Evolutionary conservation across 2,329 filamentous ascomycete species (phyloP), one percentile per base, ranked within the genome.

Genomic region (Penicillium sclerotigenum): DNA sequence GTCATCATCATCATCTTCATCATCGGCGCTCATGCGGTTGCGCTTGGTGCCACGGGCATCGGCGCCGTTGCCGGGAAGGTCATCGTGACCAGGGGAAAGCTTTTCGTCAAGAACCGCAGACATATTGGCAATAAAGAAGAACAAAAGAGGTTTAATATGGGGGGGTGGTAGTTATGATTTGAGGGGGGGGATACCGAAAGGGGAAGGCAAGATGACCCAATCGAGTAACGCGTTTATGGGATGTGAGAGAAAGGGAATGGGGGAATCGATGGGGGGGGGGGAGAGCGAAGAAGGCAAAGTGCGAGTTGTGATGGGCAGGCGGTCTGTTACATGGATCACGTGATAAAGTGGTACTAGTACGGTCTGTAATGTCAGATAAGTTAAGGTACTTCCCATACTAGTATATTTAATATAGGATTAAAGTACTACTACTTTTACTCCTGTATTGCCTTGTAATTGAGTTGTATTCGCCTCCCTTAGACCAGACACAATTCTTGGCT

Each of bases 1-100:
- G 77, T 97, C 93, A 68, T 96, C 92, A 68, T 97, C 92, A 64
- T 97, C 94, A 64, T 97, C 93, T 65, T 97, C 94, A 73, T 97
- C 94, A 74, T 97, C 93, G 67, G 88, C 79, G 70, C 79, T 87
- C 62, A 89, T 86, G 73, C 94, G 90, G 76, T 84, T 85, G 69
- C 93, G 91, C 84, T 97, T 97, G 78, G 91, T 84, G 75, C 91
- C 91, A 74, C 92, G 90, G 76, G 79, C 84, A 72, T 92, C 89
- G 38, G 47, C 47, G 38, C 48, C 48, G 70, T 81, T 81, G 66
- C 88, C 88, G 67, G 83, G 79, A 71, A 90, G 86, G 66, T 83
- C 75, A 66, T 91, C 88, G 70, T 91, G 88, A 71, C 88, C 83
- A 68, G 88, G 87, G 68, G 84, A 86, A 60, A 87, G 85, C 66